These are phyloP conservation scores for Blepharisma japonicum DNA, from an alignment of 73 alveolate genomes.

Conservation along the genomic window DNA sequence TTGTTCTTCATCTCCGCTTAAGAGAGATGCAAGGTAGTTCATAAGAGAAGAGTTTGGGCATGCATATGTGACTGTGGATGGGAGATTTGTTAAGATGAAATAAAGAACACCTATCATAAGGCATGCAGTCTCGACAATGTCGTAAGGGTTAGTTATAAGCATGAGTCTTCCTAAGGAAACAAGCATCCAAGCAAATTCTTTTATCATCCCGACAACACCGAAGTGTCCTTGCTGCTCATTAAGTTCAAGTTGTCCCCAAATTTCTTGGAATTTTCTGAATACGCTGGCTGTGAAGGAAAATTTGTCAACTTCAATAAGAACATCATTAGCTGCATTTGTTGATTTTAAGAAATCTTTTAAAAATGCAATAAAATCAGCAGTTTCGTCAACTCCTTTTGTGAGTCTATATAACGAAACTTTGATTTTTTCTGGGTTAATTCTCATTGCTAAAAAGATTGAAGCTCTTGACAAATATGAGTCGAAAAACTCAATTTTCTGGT, in stretches of 20 bases:
- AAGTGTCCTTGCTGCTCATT: constrained; percentile 2
- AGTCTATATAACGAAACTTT: no score
- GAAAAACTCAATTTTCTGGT: no score
- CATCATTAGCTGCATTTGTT: no score
- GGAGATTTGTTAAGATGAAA: not conserved
- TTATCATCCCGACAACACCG: not conserved
- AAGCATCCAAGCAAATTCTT: not conserved
- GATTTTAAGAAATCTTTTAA: no score
- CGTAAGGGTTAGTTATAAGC: not conserved
- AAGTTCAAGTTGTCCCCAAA: constrained; percentile 19
- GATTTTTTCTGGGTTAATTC: no score
- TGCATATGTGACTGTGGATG: not conserved
- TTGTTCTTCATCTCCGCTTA: constrained; percentile 12
- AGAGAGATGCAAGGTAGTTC: not conserved
- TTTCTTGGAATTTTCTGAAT: not conserved
- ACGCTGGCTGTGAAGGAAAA: constrained; percentile 6
- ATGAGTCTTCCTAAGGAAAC: constrained; percentile 7
- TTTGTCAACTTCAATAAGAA: no score
- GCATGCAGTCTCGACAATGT: constrained; percentile 3
- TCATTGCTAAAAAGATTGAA: no score
- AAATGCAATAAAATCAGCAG: no score
- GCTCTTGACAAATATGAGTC: no score
- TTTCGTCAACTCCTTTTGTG: no score
- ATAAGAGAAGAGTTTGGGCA: not conserved
- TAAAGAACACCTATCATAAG: not conserved